Conservation (phyloP, 805 yeast genomes). For the Saccharomycopsis selenospora region DNA sequence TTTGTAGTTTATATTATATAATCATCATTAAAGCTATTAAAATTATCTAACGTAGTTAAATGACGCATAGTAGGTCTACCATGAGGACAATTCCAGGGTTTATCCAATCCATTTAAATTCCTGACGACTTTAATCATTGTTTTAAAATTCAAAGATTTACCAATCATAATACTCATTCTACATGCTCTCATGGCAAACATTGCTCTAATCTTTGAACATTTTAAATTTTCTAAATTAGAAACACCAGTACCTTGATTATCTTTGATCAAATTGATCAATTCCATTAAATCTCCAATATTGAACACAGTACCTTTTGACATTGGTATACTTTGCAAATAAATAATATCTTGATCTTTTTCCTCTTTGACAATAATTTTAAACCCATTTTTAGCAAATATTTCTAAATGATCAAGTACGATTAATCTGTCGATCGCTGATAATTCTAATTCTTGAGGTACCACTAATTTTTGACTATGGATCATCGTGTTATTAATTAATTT, state of each 20-base stretch:
- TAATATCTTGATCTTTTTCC: not conserved
- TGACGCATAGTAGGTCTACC: constrained; percentile 98
- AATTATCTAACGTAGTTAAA: constrained; percentile 50
- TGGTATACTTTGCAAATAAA: constrained; percentile 55
- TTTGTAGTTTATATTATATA: constrained; percentile 26
- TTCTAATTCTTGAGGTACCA: constrained; percentile 49
- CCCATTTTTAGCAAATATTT: constrained; percentile 66
- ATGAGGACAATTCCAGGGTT: constrained; percentile 97
- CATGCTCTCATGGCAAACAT: constrained; percentile 96
- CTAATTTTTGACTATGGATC: constrained; percentile 65
- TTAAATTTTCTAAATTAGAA: constrained; percentile 29
- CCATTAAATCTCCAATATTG: constrained; percentile 54
- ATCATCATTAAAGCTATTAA: constrained; percentile 40
- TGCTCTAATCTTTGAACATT: constrained; percentile 71
- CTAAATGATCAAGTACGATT: constrained; percentile 51
- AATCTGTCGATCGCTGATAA: constrained; percentile 75
- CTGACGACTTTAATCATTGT: constrained; percentile 66
- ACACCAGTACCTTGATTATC: constrained; percentile 38
- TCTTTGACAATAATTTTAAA: constrained; percentile 46
- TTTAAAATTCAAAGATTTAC: constrained; percentile 50
- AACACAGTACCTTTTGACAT: constrained; percentile 63
- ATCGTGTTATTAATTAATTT: constrained; percentile 45
- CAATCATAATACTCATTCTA: constrained; percentile 89
- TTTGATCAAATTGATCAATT: constrained; percentile 59
- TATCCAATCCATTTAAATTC: constrained; percentile 63